Evolutionary conservation across 805 yeast species (phyloP), one percentile per base, ranked within the genome.

Genomic region (Kazachstania kunashirensis): DNA sequence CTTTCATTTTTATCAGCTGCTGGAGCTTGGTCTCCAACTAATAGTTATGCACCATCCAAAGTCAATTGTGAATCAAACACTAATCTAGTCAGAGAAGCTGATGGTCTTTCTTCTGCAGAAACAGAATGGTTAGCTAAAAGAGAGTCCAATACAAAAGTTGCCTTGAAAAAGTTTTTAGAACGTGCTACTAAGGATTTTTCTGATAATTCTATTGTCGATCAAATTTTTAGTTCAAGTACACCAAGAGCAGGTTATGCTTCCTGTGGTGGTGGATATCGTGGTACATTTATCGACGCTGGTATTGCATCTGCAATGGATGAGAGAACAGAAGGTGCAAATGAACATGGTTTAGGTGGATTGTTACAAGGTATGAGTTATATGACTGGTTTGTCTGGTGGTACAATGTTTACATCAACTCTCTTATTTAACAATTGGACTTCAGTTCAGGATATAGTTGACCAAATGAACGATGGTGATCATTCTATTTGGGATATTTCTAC

Each of bases 221-320:
- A 38, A 24, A 39, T 58, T 23, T 52, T 57, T 37, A 37, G 36
- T 17, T 42, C 43, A 31, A 40, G 43, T 10, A 52, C 58, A 11
- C 58, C 59, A 36, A 65, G 68, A 34, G 63, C 80, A 33, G 86
- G 75, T 3, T 45, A 71, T 20, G 78, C 86, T 10, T 75, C 79
- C 45, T 70, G 84, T 13, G 95, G 95, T 32, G 95, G 96, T 53
- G 95, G 95, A 3, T 85, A 83, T 57, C 70, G 96, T 43, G 94
- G 95, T 29, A 83, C 85, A 84, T 62, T 85, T 31, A 61, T 68
- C 38, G 95, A 94, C 3, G 95, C 94, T n/a, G 95, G 95, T 25
- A 75, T 77, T 53, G 62, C 85, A 17, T 65, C 88, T 2, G 95
- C 89, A 1, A 60, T 83, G 80, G 95, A 85, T 55, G 74, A 76